Conservation (phyloP, 2,329 filamentous ascomycete species). For the Ascochyta rabiei region DNA sequence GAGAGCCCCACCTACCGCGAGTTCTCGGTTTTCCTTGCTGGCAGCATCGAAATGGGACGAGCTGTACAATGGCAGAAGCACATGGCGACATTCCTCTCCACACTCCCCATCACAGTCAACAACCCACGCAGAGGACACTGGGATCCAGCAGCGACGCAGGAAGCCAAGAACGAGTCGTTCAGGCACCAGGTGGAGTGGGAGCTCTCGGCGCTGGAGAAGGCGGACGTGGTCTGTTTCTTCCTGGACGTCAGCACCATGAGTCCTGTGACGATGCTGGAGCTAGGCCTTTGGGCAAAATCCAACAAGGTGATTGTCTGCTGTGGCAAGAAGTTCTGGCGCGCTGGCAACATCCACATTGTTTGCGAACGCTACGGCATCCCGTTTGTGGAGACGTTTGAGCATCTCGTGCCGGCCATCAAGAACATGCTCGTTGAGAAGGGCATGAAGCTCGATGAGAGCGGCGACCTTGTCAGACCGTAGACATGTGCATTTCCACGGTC, state of each 20-base stretch:
- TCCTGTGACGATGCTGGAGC: slow-evolving; percentile 65
- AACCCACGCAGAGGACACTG: slow-evolving; percentile 65
- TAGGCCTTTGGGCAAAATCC: slow-evolving; percentile 59
- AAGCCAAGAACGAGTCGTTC: slow-evolving; percentile 51
- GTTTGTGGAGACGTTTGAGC: slow-evolving; percentile 52
- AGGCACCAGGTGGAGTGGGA: slow-evolving; percentile 66
- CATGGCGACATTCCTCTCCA: slow-evolving; percentile 50
- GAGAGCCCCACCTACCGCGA: slow-evolving; percentile 20
- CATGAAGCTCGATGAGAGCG: slow-evolving; percentile 26
- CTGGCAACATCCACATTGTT: slow-evolving; percentile 66
- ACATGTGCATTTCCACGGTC: too few relatives aligned
- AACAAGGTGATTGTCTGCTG: slow-evolving; percentile 62
- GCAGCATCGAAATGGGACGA: slow-evolving; percentile 57
- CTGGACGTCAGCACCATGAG: slow-evolving; percentile 61
- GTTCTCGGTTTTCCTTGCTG: slow-evolving; percentile 63
- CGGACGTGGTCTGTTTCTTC: slow-evolving; percentile 63
- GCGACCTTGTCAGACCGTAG: slow-evolving; percentile 12
- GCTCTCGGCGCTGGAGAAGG: slow-evolving; percentile 60
- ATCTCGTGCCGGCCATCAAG: slow-evolving; percentile 48
- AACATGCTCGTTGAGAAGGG: slow-evolving; percentile 41
- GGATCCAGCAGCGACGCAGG: slow-evolving; percentile 61
- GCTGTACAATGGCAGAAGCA: slow-evolving; percentile 60
- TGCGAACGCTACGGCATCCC: slow-evolving; percentile 57
- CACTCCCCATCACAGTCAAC: slow-evolving; percentile 59
- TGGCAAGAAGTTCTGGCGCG: slow-evolving; percentile 59